A percentile compares a stretch with the other conserved stretches of the same genome.
These are phyloP conservation scores for Cercospora sojina DNA, from an alignment of 2,329 filamentous ascomycete genomes.

Conservation along the genomic window DNA sequence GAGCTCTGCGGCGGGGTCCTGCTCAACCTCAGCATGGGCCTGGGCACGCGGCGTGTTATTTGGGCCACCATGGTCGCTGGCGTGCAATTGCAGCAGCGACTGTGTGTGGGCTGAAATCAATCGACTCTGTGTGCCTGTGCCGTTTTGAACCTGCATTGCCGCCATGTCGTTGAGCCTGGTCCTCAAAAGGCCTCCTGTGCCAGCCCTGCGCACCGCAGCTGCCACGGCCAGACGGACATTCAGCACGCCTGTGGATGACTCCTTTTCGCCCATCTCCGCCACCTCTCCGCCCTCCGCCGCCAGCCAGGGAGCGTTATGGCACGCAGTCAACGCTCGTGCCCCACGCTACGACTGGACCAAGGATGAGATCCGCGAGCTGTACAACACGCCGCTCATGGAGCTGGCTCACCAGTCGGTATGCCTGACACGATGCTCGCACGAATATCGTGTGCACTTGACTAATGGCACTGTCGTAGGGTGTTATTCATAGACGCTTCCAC, in stretches of 20 bases:
- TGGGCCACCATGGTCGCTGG: not conserved
- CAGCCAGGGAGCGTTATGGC: slow-evolving; percentile 39
- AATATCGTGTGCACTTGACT: not conserved
- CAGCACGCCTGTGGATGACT: slow-evolving; percentile 40
- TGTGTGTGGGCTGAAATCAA: not conserved
- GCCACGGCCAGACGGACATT: slow-evolving; percentile 27
- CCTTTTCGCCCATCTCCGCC: slow-evolving; percentile 32
- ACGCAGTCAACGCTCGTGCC: slow-evolving; percentile 59
- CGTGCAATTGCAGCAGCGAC: not conserved
- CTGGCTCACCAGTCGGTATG: slow-evolving; percentile 47
- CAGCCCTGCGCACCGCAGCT: slow-evolving; percentile 23
- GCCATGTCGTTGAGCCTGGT: slow-evolving; percentile 31
- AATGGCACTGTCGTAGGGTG: slow-evolving; percentile 55
- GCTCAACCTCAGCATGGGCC: slow-evolving; percentile 5
- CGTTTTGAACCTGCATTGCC: not conserved
- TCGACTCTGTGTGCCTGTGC: not conserved
- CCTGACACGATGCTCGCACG: not conserved
- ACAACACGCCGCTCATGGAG: slow-evolving; percentile 78
- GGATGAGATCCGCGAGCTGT: slow-evolving; percentile 78
- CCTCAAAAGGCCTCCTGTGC: slow-evolving; percentile 26
- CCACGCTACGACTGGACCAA: slow-evolving; percentile 76
- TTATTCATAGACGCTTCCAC: slow-evolving; percentile 81
- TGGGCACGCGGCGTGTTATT: not conserved
- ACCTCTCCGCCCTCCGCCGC: slow-evolving; percentile 30
- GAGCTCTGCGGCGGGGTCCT: not conserved